A percentile compares a stretch with the other conserved stretches of the same genome.
phyloP scores from a whole-genome alignment of 179 eudicot genomes.

The Carnegiea gigantea region DNA sequence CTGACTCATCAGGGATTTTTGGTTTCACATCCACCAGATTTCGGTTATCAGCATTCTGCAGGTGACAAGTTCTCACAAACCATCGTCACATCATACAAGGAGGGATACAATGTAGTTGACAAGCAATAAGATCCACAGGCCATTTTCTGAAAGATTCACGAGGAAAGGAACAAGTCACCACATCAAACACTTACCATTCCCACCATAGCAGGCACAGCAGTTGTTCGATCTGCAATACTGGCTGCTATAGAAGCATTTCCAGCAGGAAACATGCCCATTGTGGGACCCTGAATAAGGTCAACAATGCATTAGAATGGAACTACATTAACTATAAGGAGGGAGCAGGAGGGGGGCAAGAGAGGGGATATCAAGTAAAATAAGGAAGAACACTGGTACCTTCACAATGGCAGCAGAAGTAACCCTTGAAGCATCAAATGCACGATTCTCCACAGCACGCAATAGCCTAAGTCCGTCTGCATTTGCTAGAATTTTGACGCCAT shows the following conservation, averaged over 20 bases:
- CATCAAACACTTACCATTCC: constrained; percentile 42
- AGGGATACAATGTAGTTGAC: no score
- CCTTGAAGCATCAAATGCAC: constrained; percentile 55
- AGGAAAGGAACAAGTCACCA: background rate
- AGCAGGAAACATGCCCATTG: constrained; percentile 52
- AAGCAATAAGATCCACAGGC: no score
- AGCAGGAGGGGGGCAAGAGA: background rate
- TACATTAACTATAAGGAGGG: no score
- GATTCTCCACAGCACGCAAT: constrained; percentile 51
- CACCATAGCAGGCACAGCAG: constrained; percentile 50
- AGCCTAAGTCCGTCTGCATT: constrained; percentile 66
- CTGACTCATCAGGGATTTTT: constrained; percentile 53
- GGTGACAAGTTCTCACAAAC: background rate
- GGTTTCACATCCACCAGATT: constrained; percentile 65
- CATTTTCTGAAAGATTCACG: background rate
- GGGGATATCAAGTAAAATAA: constrained; percentile 7
- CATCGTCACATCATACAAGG: background rate
- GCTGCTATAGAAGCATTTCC: constrained; percentile 47
- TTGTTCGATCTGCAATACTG: constrained; percentile 57
- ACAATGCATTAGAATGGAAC: background rate
- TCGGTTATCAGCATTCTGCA: constrained; percentile 61
- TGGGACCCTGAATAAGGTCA: constrained; percentile 44
- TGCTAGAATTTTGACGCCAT: constrained; percentile 73
- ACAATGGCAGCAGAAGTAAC: constrained; percentile 44
- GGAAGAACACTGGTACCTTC: constrained; percentile 42